phyloP scores from a whole-genome alignment of 495 filamentous ascomycete species.

The Thermothielavioides terrestris region DNA sequence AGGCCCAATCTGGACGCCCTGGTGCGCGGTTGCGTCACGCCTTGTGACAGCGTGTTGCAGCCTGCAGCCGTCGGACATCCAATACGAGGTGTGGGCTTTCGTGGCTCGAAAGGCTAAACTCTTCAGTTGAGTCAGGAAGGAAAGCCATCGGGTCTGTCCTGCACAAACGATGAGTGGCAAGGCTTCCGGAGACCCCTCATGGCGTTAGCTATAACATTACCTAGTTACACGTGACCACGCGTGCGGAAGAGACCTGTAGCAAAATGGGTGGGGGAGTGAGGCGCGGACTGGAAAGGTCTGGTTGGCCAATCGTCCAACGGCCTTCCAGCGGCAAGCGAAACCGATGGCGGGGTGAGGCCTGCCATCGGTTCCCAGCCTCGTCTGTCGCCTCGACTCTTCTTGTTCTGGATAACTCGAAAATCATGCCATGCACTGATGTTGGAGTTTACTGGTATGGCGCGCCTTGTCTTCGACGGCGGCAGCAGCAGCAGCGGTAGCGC shows the following conservation, averaged over 20 bases:
- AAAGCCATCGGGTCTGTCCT: no score
- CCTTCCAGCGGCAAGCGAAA: no score
- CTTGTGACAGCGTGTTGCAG: neutral
- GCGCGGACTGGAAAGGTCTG: no score
- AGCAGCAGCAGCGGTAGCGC: no score
- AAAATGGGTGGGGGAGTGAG: neutral
- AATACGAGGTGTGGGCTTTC: neutral
- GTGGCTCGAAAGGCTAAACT: neutral
- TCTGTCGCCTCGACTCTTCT: neutral
- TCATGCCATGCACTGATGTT: no score
- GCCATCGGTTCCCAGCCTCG: neutral
- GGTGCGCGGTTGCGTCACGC: slow-evolving; percentile 1
- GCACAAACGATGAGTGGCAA: no score
- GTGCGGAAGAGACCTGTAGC: neutral
- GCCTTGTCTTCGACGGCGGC: slow-evolving; percentile 7
- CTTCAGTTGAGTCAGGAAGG: neutral
- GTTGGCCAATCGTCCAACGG: no score
- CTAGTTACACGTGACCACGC: neutral
- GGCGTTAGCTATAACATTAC: neutral
- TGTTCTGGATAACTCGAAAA: neutral
- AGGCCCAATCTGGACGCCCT: neutral
- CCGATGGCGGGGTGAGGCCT: neutral
- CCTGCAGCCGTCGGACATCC: neutral
- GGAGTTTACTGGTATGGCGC: slow-evolving; percentile 10
- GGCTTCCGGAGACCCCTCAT: no score